Conservation (phyloP, 768 basidiomycete genomes). For the Leccinum fibrillosum region DNA sequence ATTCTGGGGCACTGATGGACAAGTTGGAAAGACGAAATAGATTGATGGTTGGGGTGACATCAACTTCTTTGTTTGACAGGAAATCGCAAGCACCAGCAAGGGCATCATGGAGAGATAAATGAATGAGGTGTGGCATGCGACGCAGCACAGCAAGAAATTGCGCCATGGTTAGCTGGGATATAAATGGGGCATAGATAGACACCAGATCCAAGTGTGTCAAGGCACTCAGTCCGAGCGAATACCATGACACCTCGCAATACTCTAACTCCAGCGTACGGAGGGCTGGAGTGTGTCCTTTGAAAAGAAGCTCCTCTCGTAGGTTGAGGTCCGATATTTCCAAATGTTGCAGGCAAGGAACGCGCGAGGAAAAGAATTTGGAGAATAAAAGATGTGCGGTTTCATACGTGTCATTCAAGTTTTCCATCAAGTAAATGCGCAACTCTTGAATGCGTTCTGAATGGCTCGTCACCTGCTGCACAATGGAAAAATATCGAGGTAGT, state of each 20-base stretch:
- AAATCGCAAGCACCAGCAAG: constrained; percentile 18
- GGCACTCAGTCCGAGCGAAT: constrained; percentile 3
- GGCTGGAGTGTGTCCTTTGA: background rate
- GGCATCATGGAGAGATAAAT: constrained; percentile 31
- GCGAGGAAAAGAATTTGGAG: background rate
- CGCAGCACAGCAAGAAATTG: constrained; percentile 32
- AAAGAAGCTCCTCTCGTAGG: background rate
- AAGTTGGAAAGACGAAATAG: constrained; percentile 1
- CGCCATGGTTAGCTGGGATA: constrained; percentile 25
- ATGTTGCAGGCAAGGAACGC: background rate
- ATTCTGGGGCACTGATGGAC: background rate
- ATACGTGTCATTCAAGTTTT: too few relatives aligned
- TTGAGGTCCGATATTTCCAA: background rate
- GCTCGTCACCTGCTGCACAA: background rate
- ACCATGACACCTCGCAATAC: background rate
- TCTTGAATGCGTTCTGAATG: background rate
- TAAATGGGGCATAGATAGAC: constrained; percentile 11
- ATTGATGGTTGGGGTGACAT: background rate
- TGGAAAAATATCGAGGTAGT: background rate
- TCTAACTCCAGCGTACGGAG: background rate
- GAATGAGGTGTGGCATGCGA: constrained; percentile 32
- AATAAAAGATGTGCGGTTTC: background rate
- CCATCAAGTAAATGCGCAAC: background rate
- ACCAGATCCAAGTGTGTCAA: constrained; percentile 35
- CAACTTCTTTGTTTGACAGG: background rate